Conservation (phyloP, 1,284 basidiomycete species). For the Tilletia setariae region DNA sequence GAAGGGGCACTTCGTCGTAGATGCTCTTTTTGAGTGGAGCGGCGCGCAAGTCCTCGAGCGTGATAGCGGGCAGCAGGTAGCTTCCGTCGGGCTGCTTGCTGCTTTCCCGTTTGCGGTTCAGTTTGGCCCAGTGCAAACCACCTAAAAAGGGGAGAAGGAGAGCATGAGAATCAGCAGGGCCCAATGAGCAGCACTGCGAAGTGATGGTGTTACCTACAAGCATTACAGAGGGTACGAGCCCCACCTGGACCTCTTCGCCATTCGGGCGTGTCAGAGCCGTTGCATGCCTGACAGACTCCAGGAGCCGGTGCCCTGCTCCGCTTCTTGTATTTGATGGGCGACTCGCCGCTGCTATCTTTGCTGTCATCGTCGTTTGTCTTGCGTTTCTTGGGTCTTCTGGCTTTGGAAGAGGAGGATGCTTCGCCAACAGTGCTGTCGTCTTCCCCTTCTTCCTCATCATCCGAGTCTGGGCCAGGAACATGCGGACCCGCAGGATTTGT, state of each 20-base stretch:
- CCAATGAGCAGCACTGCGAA: background rate
- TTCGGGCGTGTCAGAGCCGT: constrained; percentile 47
- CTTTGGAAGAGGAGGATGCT: no score
- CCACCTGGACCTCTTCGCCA: constrained; percentile 52
- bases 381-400: no score
- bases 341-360: background rate
- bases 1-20: constrained; percentile 11
- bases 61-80: constrained; percentile 6
- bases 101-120: constrained; percentile 2
- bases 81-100: background rate
- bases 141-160: background rate
- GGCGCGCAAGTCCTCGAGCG: constrained; percentile 2
- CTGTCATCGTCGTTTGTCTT: background rate
- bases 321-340: constrained; percentile 46
- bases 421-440: no score
- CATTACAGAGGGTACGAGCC: constrained; percentile 52
- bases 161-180: background rate
- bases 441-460: no score
- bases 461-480: no score
- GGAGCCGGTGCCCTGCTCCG: constrained; percentile 50
- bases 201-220: constrained; percentile 26
- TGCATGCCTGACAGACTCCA: constrained; percentile 45
- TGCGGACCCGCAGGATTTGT: no score
- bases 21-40: constrained; percentile 2
- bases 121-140: constrained; percentile 3